Evolutionary conservation across 495 filamentous ascomycete species (phyloP).

Genomic region (Pyronema omphalodes): DNA sequence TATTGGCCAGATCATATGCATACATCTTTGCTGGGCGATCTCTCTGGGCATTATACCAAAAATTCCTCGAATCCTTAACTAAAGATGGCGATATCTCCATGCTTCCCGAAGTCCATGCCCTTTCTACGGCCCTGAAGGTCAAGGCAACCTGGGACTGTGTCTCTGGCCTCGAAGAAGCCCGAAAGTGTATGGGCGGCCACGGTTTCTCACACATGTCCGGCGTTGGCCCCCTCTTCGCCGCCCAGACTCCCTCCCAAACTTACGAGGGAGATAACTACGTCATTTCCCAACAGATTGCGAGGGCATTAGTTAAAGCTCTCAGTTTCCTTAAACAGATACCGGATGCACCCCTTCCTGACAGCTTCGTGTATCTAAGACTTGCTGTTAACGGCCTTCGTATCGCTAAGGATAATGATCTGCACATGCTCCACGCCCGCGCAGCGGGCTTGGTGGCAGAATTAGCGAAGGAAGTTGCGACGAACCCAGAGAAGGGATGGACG

Average conservation of each 20-base stretch:
- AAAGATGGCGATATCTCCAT: conserved; percentile 31
- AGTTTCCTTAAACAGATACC: not conserved
- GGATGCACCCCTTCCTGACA: not conserved
- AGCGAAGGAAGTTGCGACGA: conserved; percentile 4
- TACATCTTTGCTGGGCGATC: conserved; percentile 53
- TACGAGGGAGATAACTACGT: conserved; percentile 63
- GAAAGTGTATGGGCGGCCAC: conserved; percentile 56
- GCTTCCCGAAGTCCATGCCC: conserved; percentile 56
- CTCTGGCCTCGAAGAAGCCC: conserved; percentile 50
- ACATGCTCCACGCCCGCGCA: conserved; percentile 14
- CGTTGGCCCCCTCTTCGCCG: conserved; percentile 47
- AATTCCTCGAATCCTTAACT: conserved; percentile 35
- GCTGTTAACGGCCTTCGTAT: not conserved
- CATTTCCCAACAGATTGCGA: conserved; percentile 59
- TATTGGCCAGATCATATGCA: conserved; percentile 56
- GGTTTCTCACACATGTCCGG: conserved; percentile 53
- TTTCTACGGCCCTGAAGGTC: conserved; percentile 55
- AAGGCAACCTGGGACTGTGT: conserved; percentile 47
- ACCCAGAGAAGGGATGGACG: conserved; percentile 7
- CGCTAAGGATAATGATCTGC: conserved; percentile 5
- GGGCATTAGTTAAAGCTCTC: conserved; percentile 33
- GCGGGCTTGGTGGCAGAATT: conserved; percentile 10
- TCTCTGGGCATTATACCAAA: conserved; percentile 45
- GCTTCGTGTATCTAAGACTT: not conserved
- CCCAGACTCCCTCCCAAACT: conserved; percentile 51